Percentiles rank a stretch among this genome's conserved stretches.
phyloP scores from a whole-genome alignment of 352 stramenopile genomes.

The Pythium insidiosum region DNA sequence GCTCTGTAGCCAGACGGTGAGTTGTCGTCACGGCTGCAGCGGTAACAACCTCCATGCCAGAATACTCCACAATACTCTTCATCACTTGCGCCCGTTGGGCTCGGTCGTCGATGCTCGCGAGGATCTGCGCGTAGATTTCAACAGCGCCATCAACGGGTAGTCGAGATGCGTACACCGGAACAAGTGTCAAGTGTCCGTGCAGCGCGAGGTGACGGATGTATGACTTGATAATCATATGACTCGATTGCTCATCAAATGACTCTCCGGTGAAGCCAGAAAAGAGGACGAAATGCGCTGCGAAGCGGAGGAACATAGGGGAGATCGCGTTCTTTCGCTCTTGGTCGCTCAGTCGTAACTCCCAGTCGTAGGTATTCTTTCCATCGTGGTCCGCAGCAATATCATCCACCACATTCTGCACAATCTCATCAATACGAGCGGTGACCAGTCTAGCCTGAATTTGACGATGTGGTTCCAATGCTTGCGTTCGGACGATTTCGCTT shows the following conservation, averaged over 20 bases:
- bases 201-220: conserved; percentile 82
- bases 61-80: conserved; percentile 58
- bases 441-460: conserved; percentile 79
- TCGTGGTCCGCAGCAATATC: conserved; percentile 34
- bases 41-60: conserved; percentile 54
- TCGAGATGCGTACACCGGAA: conserved; percentile 62
- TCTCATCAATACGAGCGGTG: conserved; percentile 64
- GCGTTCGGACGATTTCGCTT: conserved; percentile 49
- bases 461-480: conserved; percentile 62
- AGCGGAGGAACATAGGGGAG: conserved; percentile 59
- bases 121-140: conserved; percentile 70
- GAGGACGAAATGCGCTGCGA: conserved; percentile 74
- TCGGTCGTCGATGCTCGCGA: conserved; percentile 46
- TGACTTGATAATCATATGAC: conserved; percentile 74
- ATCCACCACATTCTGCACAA: conserved; percentile 61
- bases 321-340: conserved; percentile 31
- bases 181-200: conserved; percentile 64
- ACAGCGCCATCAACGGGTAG: conserved; percentile 48
- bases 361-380: conserved; percentile 52
- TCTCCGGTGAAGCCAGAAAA: conserved; percentile 66
- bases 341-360: conserved; percentile 46
- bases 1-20: conserved; percentile 33
- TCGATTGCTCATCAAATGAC: conserved; percentile 45
- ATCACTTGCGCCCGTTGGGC: conserved; percentile 63
- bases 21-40: conserved; percentile 50